Evolutionary conservation across 2,329 filamentous ascomycete species (phyloP).

Genomic region (Ophiostoma triangulosporum): DNA sequence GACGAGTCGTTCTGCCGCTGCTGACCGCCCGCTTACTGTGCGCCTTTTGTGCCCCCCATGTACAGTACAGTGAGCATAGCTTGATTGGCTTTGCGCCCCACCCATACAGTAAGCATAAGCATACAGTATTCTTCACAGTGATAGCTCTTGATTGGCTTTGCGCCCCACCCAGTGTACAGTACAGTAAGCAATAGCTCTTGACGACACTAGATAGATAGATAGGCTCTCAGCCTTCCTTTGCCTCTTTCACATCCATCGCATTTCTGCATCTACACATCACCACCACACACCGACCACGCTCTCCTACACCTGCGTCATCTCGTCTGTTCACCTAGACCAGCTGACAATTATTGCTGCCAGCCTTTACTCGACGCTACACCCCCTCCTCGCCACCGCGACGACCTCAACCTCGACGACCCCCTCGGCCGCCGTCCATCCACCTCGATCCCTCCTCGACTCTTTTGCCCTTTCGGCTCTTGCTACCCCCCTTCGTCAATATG

Average conservation of each 20-base stretch:
- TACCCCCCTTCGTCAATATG: not conserved
- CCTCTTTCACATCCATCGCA: not conserved
- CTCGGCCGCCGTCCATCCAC: not conserved
- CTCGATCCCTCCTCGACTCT: not conserved
- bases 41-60: too few relatives aligned
- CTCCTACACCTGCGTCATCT: not conserved
- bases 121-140: too few relatives aligned
- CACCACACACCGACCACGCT: not conserved
- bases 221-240: not conserved
- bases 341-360: not conserved
- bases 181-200: too few relatives aligned
- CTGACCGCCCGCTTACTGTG: slow-evolving; percentile 8
- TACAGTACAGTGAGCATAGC: too few relatives aligned
- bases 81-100: too few relatives aligned
- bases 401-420: not conserved
- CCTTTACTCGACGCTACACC: not conserved
- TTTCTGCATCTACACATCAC: not conserved
- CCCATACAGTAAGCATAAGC: too few relatives aligned
- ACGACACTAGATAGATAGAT: not conserved
- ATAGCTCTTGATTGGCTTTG: too few relatives aligned
- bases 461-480: not conserved
- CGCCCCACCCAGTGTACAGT: too few relatives aligned
- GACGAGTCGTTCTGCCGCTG: slow-evolving; percentile 11
- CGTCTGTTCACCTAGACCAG: too few relatives aligned
- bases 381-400: too few relatives aligned